Evolutionary conservation across 176 grass and related monocot genomes (phyloP).

Genomic region (Melocanna baccifera): DNA sequence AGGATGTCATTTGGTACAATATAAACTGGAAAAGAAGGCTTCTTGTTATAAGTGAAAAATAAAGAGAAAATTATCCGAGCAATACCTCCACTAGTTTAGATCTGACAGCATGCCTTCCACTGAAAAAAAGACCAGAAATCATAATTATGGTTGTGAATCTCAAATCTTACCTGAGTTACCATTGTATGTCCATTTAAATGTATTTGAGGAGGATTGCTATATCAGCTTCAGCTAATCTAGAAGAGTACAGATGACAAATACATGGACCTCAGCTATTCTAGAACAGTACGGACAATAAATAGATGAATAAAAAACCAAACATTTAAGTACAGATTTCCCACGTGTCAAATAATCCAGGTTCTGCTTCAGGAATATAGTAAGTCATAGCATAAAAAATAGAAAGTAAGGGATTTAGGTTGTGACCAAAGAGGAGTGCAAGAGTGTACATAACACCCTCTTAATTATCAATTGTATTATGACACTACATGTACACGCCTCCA

Average conservation of each 20-base stretch:
- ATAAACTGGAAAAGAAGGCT: background rate
- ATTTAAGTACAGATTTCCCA: background rate
- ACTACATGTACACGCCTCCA: background rate
- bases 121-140: slow-evolving; percentile 45
- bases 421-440: background rate
- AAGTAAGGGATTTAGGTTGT: background rate
- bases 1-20: slow-evolving; percentile 3
- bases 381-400: background rate
- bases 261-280: background rate
- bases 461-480: background rate
- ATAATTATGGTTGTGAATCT: background rate
- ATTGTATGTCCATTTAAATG: background rate
- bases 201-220: background rate
- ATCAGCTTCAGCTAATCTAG: slow-evolving; percentile 11
- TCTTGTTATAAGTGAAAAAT: slow-evolving; percentile 3
- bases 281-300: background rate
- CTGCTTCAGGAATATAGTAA: background rate
- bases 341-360: slow-evolving; percentile 3
- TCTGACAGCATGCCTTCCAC: slow-evolving; percentile 92
- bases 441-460: background rate
- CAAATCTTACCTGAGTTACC: slow-evolving; percentile 15
- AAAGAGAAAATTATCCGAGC: slow-evolving; percentile 20
- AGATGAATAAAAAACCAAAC: background rate
- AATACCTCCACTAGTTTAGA: slow-evolving; percentile 83
- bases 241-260: background rate